Base-by-base conservation (phyloP, 2,329 filamentous ascomycete species). In the Penicillium occitanis region DNA sequence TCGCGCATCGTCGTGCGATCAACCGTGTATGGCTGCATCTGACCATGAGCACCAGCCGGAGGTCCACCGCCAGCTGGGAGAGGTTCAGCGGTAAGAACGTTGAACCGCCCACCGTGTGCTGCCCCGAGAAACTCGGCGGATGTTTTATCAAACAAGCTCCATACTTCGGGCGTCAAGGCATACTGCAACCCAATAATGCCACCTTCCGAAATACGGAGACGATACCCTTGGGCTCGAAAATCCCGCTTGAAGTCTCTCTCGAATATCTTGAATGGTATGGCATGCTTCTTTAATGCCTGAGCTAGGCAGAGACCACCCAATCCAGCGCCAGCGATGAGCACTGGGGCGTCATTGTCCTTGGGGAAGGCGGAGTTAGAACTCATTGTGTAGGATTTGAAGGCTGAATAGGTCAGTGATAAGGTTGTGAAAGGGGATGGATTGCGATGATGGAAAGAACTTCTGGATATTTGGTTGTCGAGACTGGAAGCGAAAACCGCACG, bases 211-310 rank as follows among this genome's bases (percentile, higher is more conserved):
- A 79, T 68, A 4, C 73, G 71, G 1, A 81, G 68, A 19, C 79
- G 73, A 65, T 80, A 81, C 1, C 79, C 80, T 68, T 81, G 78
- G 0, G 75, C 69, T 22, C 74, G 73, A 37, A 73, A 72, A 35
- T 73, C 65, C 35, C 71, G 67, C 19, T 68, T 71, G 8, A 70
- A 68, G 63, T 79, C 76, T 61, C 73, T 71, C 63, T 80, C 78
- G 61, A 78, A 80, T 44, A 80, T 67, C 22, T 71, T 72, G 67
- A 79, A 79, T 4, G 77, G 73, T 37, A 78, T 75, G 25, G 71
- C 68, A 50, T 72, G 69, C 44, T 76, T 75, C 25, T 70, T 70
- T 5, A 79, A 73, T n/a, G 73, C 75, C 63, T 79, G 76, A 3
- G 77, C 76, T 1, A 80, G 71, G 28, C 71, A 71, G 1, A 79